A percentile compares a stretch with the other conserved stretches of the same genome.
Conservation (phyloP, 495 filamentous ascomycete species). For the Podospora pseudoanserina region DNA sequence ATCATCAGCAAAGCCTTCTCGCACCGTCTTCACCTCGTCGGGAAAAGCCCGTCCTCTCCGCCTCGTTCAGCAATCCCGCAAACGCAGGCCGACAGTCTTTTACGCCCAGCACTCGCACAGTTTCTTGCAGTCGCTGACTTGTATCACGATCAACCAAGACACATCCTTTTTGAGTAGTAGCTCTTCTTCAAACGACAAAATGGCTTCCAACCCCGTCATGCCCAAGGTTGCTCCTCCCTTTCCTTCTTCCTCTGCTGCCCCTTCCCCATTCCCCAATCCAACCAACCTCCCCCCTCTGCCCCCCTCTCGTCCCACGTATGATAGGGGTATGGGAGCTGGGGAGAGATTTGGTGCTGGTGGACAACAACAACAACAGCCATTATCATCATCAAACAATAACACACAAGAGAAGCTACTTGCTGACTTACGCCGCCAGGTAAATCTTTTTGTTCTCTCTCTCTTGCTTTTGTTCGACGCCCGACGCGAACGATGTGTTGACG, state of each 20-base stretch:
- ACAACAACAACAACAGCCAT: conserved; percentile 8
- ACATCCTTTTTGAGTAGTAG: neutral
- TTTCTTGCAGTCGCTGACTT: conserved; percentile 34
- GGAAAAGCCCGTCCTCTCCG: conserved; percentile 24
- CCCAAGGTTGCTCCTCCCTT: conserved; percentile 27
- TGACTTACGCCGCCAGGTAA: conserved; percentile 31
- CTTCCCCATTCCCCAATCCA: conserved; percentile 15
- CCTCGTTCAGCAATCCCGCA: conserved; percentile 25
- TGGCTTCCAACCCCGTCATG: conserved; percentile 31
- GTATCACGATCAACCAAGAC: conserved; percentile 43
- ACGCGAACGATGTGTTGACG: neutral
- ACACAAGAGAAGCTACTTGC: conserved; percentile 24
- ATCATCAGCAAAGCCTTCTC: neutral
- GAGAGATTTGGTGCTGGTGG: neutral
- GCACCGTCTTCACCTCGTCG: conserved; percentile 25
- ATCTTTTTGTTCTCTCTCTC: neutral
- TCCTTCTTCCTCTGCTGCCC: conserved; percentile 12
- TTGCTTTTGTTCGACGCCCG: neutral
- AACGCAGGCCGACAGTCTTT: conserved; percentile 28
- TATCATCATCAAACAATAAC: neutral
- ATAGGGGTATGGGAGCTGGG: neutral
- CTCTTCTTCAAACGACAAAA: conserved; percentile 13
- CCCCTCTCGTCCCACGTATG: neutral
- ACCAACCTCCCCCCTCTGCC: conserved; percentile 7
- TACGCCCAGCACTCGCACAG: conserved; percentile 21